These are phyloP conservation scores for Cystobasidiaceae sp. DNA, from an alignment of 1,284 basidiomycete genomes.

Conservation along the genomic window DNA sequence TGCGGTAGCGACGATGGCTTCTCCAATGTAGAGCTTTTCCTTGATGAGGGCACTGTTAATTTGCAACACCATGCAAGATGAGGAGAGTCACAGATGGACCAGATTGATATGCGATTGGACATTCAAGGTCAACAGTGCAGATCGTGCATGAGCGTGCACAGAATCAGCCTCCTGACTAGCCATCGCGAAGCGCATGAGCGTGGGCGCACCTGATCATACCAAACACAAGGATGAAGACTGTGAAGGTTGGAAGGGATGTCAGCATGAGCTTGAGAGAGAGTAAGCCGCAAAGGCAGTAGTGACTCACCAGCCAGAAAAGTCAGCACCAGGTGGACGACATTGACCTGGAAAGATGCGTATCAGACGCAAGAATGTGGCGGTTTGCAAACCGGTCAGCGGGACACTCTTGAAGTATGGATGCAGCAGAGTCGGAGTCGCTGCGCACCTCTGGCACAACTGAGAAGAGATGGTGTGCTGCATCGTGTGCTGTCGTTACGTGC, in stretches of 20 bases:
- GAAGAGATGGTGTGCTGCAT: no score
- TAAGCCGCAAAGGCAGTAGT: no score
- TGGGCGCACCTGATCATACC: conserved; percentile 46
- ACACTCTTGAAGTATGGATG: background rate
- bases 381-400: no score
- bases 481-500: no score
- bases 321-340: conserved; percentile 56
- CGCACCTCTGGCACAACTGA: conserved; percentile 40
- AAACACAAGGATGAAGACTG: conserved; percentile 52
- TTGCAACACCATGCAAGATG: no score
- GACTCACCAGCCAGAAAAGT: conserved; percentile 70
- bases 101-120: no score
- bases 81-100: no score
- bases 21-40: conserved; percentile 90
- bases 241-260: background rate
- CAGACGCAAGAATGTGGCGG: no score
- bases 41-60: conserved; percentile 62
- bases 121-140: no score
- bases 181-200: no score
- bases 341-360: conserved; percentile 37
- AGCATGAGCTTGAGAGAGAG: background rate
- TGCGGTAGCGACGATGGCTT: conserved; percentile 90
- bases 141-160: no score
- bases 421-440: background rate
- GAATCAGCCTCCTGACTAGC: no score